Evolutionary conservation across 768 basidiomycete species (phyloP).

Genomic region (Podaxis carcinomalis): DNA sequence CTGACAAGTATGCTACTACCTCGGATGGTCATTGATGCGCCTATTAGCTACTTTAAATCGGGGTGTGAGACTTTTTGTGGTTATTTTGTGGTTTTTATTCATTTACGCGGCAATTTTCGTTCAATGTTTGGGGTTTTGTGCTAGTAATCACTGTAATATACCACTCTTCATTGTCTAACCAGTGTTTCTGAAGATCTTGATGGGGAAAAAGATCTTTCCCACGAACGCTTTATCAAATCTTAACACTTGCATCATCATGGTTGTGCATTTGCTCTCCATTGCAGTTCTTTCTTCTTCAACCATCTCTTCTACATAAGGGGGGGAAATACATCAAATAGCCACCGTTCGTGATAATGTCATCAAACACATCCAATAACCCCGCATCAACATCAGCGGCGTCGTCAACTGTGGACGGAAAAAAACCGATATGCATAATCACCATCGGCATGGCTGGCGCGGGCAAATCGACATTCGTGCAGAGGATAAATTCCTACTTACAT

Average conservation of each 20-base stretch:
- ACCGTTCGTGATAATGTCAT: not conserved
- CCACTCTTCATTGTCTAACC: not conserved
- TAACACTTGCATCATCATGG: not conserved
- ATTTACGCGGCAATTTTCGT: not conserved
- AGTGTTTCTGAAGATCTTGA: not conserved
- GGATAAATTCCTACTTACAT: conserved; percentile 90
- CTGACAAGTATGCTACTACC: too few species aligned
- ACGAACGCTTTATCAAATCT: conserved; percentile 4
- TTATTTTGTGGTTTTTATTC: not conserved
- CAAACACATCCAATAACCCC: not conserved
- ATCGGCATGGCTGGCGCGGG: conserved; percentile 98
- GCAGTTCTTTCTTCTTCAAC: not conserved
- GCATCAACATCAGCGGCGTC: conserved; percentile 11
- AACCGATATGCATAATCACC: conserved; percentile 81
- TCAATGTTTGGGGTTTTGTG: not conserved
- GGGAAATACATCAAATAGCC: not conserved
- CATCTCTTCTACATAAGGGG: not conserved
- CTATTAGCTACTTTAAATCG: too few species aligned
- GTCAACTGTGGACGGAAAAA: conserved; percentile 31
- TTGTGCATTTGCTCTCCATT: not conserved
- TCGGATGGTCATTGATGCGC: too few species aligned
- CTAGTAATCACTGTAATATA: not conserved
- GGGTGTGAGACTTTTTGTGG: too few species aligned
- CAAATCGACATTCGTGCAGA: conserved; percentile 96
- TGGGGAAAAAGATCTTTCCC: not conserved